Percentiles rank a stretch among this genome's conserved stretches.
Conservation (phyloP, 225 moss, liverwort and hornwort species). For the Pseudisothecium myosuroides region DNA sequence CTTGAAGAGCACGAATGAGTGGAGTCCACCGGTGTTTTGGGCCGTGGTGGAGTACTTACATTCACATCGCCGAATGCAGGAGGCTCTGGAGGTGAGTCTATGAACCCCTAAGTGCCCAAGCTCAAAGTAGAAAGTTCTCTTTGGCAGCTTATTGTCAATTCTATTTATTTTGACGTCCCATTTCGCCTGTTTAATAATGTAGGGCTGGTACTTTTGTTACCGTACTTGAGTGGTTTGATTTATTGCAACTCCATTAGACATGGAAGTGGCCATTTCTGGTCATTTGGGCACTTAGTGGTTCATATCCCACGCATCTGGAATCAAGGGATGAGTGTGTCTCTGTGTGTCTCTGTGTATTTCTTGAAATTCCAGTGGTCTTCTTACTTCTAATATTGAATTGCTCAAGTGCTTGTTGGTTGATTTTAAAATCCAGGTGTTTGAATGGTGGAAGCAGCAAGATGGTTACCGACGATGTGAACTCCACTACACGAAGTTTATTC, state of each 20-base stretch:
- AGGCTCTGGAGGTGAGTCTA: slow-evolving; percentile 56
- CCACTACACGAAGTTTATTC: slow-evolving; percentile 72
- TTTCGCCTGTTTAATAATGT: background rate
- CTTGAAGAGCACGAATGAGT: slow-evolving; percentile 36
- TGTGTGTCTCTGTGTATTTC: background rate
- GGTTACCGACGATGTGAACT: slow-evolving; percentile 53
- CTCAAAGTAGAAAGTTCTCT: background rate
- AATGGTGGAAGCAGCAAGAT: slow-evolving; percentile 84
- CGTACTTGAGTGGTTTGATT: background rate
- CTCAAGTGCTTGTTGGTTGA: background rate
- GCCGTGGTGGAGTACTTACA: slow-evolving; percentile 63
- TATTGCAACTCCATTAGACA: background rate
- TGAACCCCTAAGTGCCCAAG: background rate
- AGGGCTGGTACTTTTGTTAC: background rate
- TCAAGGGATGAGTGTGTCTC: background rate
- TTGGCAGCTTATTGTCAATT: background rate
- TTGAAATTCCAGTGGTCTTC: background rate
- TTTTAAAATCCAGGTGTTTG: slow-evolving; percentile 38
- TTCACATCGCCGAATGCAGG: slow-evolving; percentile 32
- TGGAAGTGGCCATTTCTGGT: background rate
- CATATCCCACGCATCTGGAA: background rate
- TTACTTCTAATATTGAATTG: background rate
- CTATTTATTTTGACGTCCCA: background rate
- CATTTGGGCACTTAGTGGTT: background rate
- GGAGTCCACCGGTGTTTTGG: slow-evolving; percentile 58